Evolutionary conservation across 805 yeast species (phyloP), one percentile per base, ranked within the genome.

Genomic region (Lachancea sp.): DNA sequence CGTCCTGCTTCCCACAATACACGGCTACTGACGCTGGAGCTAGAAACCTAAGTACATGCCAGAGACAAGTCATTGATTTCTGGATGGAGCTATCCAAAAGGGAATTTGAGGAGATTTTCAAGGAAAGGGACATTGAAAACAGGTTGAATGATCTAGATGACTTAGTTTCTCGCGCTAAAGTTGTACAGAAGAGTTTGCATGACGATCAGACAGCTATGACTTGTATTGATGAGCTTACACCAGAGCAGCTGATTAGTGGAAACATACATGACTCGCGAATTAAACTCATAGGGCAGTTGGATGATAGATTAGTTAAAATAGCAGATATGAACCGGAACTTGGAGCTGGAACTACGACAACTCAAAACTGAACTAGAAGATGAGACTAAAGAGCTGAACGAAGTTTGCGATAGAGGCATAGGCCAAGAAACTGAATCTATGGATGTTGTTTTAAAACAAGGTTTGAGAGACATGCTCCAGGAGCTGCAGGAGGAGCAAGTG

Each of bases 51-150:
- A 65, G 66, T 16, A 67, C 69, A 19, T 79, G 80, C 6, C 64
- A 76, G 35, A 60, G 64, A 16, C 83, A 77, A 48, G 71, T 78
- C 9, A 62, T 68, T 13, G 64, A 67, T 29, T 75, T 71, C 46
- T 77, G 80, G 77, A 65, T 64, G 29, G 60, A 63, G 21, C 65
- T 71, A n/a, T 65, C 72, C 20, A 51, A 67, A 33, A 63, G 70
- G 36, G 84, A 79, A 49, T 77, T 78, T 47, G 71, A 72, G 9
- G 69, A 71, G 36, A 74, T 79, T 6, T 69, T 74, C 51, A 56
- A 58, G 8, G 83, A 79, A 32, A 52, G 72, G 23, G 50, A 60
- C 23, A 63, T 69, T 0, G 50, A 60, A 29, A 45, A 48, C 25
- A 69, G 68, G 46, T 48, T 70, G 23, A 55, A 56, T 31, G 64